Conservation (phyloP, 2,329 filamentous ascomycete species). For the Aspergillus sp. region DNA sequence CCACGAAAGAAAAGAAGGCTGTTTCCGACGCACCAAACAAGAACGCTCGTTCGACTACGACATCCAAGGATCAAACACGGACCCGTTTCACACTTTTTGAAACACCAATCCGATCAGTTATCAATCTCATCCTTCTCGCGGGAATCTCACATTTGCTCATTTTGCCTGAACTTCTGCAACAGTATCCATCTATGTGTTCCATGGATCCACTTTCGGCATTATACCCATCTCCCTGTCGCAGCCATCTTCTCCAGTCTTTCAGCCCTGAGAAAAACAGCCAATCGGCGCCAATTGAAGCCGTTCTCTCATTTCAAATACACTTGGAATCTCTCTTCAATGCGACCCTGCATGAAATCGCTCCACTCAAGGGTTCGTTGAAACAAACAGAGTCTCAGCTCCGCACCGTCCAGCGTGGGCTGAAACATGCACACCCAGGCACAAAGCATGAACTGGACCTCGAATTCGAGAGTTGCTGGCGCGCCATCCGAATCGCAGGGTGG, state of each 20-base stretch:
- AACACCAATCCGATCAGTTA: slow-evolving; percentile 16
- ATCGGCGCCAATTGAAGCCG: slow-evolving; percentile 6
- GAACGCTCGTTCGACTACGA: not conserved
- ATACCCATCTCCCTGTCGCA: slow-evolving; percentile 31
- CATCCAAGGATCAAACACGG: not conserved
- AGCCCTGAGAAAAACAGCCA: slow-evolving; percentile 9
- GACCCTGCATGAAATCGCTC: slow-evolving; percentile 28
- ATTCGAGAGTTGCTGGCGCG: slow-evolving; percentile 34
- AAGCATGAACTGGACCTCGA: slow-evolving; percentile 39
- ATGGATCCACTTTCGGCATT: slow-evolving; percentile 23
- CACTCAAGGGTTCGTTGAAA: slow-evolving; percentile 27
- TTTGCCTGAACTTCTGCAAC: slow-evolving; percentile 36
- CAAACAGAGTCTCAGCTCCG: slow-evolving; percentile 32
- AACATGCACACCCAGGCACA: slow-evolving; percentile 27
- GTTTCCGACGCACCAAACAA: not conserved
- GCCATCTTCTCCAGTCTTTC: slow-evolving; percentile 11
- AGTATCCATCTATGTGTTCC: slow-evolving; percentile 29
- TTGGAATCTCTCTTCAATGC: slow-evolving; percentile 31
- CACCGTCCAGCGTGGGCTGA: slow-evolving; percentile 27
- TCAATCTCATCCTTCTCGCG: slow-evolving; percentile 30
- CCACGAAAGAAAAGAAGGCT: not conserved
- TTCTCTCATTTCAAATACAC: slow-evolving; percentile 19
- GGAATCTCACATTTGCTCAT: slow-evolving; percentile 34
- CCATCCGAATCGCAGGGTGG: slow-evolving; percentile 31
- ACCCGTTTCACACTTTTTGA: not conserved